Percentiles rank a stretch among this genome's conserved stretches.
These are phyloP conservation scores for Xerocomellus intermedius DNA, from an alignment of 768 basidiomycete genomes.

Conservation along the genomic window DNA sequence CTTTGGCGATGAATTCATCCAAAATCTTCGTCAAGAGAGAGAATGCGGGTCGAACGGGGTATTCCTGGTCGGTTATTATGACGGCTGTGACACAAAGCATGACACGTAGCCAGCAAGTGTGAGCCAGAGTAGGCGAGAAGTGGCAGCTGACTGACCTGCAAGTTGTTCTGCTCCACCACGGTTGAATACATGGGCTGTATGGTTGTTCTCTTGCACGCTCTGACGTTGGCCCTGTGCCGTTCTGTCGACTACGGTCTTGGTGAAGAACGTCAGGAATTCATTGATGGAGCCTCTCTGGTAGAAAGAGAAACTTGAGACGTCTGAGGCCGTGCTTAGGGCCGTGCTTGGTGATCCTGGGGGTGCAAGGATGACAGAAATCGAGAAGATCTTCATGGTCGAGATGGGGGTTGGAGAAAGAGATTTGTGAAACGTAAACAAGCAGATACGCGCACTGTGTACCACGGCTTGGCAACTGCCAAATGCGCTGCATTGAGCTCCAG, in stretches of 20 bases:
- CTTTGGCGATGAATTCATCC: constrained; percentile 85
- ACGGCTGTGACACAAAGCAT: constrained; percentile 52
- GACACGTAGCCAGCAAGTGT: constrained; percentile 4
- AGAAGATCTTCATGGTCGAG: constrained; percentile 79
- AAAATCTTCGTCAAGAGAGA: constrained; percentile 90
- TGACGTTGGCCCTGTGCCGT: constrained; percentile 87
- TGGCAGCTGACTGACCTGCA: constrained; percentile 55
- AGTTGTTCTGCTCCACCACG: constrained; percentile 82
- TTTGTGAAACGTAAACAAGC: constrained; percentile 3
- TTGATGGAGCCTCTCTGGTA: constrained; percentile 84
- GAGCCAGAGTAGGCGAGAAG: background rate
- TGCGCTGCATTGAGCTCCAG: background rate
- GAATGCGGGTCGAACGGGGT: constrained; percentile 95
- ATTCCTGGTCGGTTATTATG: constrained; percentile 93
- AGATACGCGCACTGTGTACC: background rate
- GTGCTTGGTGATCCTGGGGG: constrained; percentile 63
- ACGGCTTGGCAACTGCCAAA: background rate
- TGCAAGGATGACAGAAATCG: constrained; percentile 70
- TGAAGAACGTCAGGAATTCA: constrained; percentile 94
- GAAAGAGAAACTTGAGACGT: constrained; percentile 90
- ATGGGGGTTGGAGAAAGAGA: constrained; percentile 12
- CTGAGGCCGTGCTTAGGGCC: constrained; percentile 65
- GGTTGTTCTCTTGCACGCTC: constrained; percentile 90
- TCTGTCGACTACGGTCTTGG: constrained; percentile 87
- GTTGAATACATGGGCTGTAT: constrained; percentile 93